A percentile compares a stretch with the other conserved stretches of the same genome.
phyloP scores from a whole-genome alignment of 2,329 filamentous ascomycete genomes.

The Ophiostoma sp. region DNA sequence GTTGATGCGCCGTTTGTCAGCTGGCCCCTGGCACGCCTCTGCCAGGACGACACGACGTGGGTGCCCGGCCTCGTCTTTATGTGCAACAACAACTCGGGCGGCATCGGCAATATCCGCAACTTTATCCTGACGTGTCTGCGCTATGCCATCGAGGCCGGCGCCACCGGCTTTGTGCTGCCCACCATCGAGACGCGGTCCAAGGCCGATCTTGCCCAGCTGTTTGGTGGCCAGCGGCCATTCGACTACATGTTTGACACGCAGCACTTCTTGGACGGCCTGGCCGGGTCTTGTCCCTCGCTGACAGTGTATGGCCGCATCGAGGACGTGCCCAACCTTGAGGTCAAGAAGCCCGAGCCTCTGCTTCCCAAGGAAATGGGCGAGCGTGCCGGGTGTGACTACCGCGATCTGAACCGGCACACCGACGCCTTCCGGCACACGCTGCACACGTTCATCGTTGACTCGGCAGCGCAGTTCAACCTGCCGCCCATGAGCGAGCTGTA shows the following conservation, averaged over 20 bases:
- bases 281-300: conserved; percentile 40
- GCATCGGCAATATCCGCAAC: conserved; percentile 48
- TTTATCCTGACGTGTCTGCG: conserved; percentile 48
- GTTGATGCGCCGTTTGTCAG: conserved; percentile 41
- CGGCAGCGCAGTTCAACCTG: conserved; percentile 29
- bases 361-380: conserved; percentile 40
- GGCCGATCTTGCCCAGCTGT: conserved; percentile 40
- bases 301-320: conserved; percentile 38
- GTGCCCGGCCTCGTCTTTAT: conserved; percentile 42
- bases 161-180: conserved; percentile 43
- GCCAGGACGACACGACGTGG: conserved; percentile 39
- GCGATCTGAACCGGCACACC: conserved; percentile 40
- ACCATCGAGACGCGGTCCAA: conserved; percentile 42
- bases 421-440: conserved; percentile 38
- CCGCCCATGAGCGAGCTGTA: conserved; percentile 27
- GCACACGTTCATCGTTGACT: conserved; percentile 33
- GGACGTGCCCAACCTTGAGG: conserved; percentile 37
- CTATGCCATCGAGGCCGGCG: conserved; percentile 46
- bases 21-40: conserved; percentile 42
- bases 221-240: conserved; percentile 39
- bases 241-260: conserved; percentile 45
- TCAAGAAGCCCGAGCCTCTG: conserved; percentile 37
- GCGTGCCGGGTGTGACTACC: conserved; percentile 38
- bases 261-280: conserved; percentile 40
- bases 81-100: conserved; percentile 49